Evolutionary conservation across 2,329 filamentous ascomycete genomes (phyloP), one percentile per base, ranked within the genome.

Genomic region (Colletotrichum karsti): DNA sequence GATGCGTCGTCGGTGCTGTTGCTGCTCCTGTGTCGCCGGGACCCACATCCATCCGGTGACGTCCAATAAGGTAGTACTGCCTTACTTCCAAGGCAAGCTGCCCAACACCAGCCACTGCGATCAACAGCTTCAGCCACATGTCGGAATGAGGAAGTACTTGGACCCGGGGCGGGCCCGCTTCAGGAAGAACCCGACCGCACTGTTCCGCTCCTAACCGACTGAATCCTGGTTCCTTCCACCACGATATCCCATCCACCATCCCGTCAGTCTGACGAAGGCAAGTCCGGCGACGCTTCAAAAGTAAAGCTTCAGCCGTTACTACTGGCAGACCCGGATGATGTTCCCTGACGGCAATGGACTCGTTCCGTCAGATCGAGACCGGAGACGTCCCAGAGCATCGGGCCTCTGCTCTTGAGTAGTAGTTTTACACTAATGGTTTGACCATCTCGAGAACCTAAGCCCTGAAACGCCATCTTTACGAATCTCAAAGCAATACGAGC

Each of bases 11-110:
- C 42, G 42, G 59, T 50, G 51, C 59, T 24, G 42, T 39, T 63
- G 22, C 30, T 53, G n/a, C 59, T 63, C 20, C 59, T 56, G 50
- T 58, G 18, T 69, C 56, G 66, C 41, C 20, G 37, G 35, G 63
- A 48, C 67, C 62, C 66, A 67, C 56, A 46, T 4, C 20, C 26
- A 39, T 24, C 39, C 46, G 55, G 63, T 69, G 66, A 69, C 66
- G 66, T 69, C 62, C 62, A 69, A 61, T 62, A 18, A 18, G n/a
- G n/a, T n/a, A n/a, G n/a, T 15, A 26, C 6, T 62, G 66, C 66
- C 66, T 69, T 5, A 69, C 7, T 33, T 39, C 28, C 33, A 26
- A 69, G 66, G 66, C 62, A 7, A 15, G 33, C n/a, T 2, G 33
- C 7, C 46, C 20, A 12, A n/a, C 20, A 22, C 4, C 22, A 53